Evolutionary conservation across 1,139 yeast genomes (phyloP), one percentile per base, ranked within the genome.

Genomic region (Pichia sp.): DNA sequence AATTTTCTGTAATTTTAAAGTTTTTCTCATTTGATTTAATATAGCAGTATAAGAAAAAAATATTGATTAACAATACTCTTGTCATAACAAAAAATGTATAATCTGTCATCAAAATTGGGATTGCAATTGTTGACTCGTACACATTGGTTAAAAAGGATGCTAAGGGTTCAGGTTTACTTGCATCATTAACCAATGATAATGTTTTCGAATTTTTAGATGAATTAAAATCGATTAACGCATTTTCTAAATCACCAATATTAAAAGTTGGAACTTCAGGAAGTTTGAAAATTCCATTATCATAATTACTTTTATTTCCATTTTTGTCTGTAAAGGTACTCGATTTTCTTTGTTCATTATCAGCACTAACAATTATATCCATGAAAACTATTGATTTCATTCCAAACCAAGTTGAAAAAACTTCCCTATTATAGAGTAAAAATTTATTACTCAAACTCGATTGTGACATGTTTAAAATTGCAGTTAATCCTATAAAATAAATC

Each of bases 41-140:
- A 20, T 45, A 46, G 13, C 39, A 43, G 26, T 50, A 51, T 2
- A 48, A 15, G 18, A 44, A 51, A 29, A 49, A 51, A n/a, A 51
- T 46, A 15, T 40, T 16, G 11, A 51, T 20, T 18, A 51, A 22
- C 20, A 42, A 40, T 5, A 46, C 13, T 34, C 49, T 51, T 7
- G 52, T 40, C 35, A 40, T 49, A 20, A 46, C 48, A 38, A 51
- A 51, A 36, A 49, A 51, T n/a, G 27, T 44, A 27, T 51, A 51
- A 30, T 49, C 44, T 15, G 51, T 26, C 13, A 38, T n/a, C 13
- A 46, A 24, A n/a, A 41, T 36, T 13, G 46, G 48, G 13, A 46
- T 18, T 23, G 34, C 29, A n/a, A 51, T 42, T 6, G 45, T 34
- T 2, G 39, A 39, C 20, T 46, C 50, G 35, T 51, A 48, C 20